Evolutionary conservation across 116 monocot species (phyloP), one percentile per base, ranked within the genome.

Genomic region (Trichopus zeylanicus): DNA sequence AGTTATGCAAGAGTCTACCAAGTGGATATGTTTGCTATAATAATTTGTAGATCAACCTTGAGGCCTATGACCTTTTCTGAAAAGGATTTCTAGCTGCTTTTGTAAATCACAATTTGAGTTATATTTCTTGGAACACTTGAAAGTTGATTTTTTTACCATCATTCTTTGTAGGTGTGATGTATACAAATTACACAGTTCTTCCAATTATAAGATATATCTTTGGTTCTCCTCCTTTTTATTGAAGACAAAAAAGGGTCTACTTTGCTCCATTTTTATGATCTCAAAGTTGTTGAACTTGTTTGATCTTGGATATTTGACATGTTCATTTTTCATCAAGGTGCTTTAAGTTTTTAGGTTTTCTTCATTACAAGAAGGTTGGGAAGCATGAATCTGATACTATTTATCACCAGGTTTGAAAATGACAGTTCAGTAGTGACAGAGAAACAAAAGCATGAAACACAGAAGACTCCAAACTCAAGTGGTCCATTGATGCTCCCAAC

Each of bases 401-500:
- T 31, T 63, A 11, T 31, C 47, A 31, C 51, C 51, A 86, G 89
- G 67, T 72, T 59, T 71, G 90, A 81, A 30, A 35, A 48, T 34
- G 87, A 76, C 29, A 82, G 46, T 71, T 66, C 65, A 64, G 10
- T 61, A 55, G 73, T 59, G 59, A 13, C 58, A 71, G 86, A 82
- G 22, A 86, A 72, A 63, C 61, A 65, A 74, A 89, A 74, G 65
- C 76, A 55, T 59, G 78, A 87, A 24, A 23, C 39, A 29, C 51
- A 76, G 46, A 86, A 81, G 71, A 60, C 59, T 6, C 64, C 76
- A 51, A 90, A 74, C 59, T 72, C 90, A 31, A 90, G 90, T 75
- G 95, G 95, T 55, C 95, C 95, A 31, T 66, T 95, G 56, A 71
- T 88, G 80, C 90, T 90, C 67, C 90, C 90, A 39, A 90, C 66